Evolutionary conservation across 331 rosid genomes (phyloP).

Genomic region (Saraca asoca): DNA sequence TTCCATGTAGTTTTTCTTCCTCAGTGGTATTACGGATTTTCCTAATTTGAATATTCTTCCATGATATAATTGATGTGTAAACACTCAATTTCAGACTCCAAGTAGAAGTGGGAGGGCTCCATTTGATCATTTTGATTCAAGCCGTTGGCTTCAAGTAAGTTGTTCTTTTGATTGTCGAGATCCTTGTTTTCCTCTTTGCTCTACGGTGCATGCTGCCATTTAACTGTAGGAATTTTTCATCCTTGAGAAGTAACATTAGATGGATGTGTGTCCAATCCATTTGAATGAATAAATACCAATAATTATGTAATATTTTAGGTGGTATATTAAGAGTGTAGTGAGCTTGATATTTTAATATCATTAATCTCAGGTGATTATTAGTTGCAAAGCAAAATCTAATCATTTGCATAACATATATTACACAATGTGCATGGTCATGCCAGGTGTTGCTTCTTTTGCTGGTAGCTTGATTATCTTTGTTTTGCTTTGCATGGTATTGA

Average conservation of each 20-base stretch:
- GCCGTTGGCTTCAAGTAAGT: constrained; percentile 99
- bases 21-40: not conserved
- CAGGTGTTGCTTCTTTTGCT: constrained; percentile 2
- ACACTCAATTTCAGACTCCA: constrained; percentile 59
- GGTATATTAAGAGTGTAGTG: constrained; percentile 3
- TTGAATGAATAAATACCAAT: constrained; percentile 20
- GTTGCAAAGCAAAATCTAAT: constrained; percentile 14
- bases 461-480: not conserved
- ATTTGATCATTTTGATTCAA: constrained; percentile 75
- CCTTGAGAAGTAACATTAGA: constrained; percentile 23
- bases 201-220: constrained; percentile 12
- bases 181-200: constrained; percentile 18
- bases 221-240: constrained; percentile 3
- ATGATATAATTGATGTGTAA: constrained; percentile 18
- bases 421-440: not conserved
- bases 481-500: constrained; percentile 22
- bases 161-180: constrained; percentile 16
- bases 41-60: constrained; percentile 14
- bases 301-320: constrained; percentile 16
- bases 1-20: constrained; percentile 18
- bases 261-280: not conserved
- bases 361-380: not conserved
- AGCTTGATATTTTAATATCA: constrained; percentile 13
- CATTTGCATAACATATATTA: not conserved
- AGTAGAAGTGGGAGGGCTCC: constrained; percentile 83